Evolutionary conservation across 2,329 filamentous ascomycete species (phyloP), one percentile per base, ranked within the genome.

Genomic region (Clonostachys solani): DNA sequence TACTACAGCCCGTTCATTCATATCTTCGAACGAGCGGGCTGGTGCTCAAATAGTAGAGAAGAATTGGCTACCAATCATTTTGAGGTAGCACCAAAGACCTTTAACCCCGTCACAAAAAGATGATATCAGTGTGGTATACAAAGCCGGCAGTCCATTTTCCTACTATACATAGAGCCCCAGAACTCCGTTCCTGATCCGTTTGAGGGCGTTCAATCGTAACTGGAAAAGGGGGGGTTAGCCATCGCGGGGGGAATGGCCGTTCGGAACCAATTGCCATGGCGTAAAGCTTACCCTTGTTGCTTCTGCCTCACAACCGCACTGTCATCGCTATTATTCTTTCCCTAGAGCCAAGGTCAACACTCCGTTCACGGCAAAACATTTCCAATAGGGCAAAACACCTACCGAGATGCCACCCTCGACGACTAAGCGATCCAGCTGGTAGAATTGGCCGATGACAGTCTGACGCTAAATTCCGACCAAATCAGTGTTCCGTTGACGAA

Each of bases 401-500:
- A 89, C 86, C 59, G 86, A 83, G 66, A 89, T 86, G 49, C 89
- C 86, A 16, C 88, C 88, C 69, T 99, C 94, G 1, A 99, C 89
- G 13, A 99, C 94, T 68, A 99, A 78, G 61, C 84, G 80, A 63
- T 97, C 92, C 52, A 95, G 68, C 70, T 96, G 88, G 73, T 89
- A 97, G 71, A 97, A 97, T 64, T 95, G 89, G 64, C 91, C 95
- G 61, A 99, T 83, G 44, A 94, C 80, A 12, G 92, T 95, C 86
- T 97, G 94, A 64, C 94, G 86, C 94, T 97, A 23, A 40, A 16
- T 4, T 23, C n/a, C 33, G 6, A 13, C 29, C 35, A n/a, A 46
- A 40, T 33, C 12, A 40, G 16, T 17, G 7, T 12, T 16, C 17
- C 12, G 16, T 42, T 10, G 13, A 16, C 29, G 12, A 29, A 29